Percentiles rank a stretch among this genome's conserved stretches.
These are phyloP conservation scores for Uromyces viciae-fabae DNA, from an alignment of 1,284 basidiomycete genomes.

Conservation along the genomic window DNA sequence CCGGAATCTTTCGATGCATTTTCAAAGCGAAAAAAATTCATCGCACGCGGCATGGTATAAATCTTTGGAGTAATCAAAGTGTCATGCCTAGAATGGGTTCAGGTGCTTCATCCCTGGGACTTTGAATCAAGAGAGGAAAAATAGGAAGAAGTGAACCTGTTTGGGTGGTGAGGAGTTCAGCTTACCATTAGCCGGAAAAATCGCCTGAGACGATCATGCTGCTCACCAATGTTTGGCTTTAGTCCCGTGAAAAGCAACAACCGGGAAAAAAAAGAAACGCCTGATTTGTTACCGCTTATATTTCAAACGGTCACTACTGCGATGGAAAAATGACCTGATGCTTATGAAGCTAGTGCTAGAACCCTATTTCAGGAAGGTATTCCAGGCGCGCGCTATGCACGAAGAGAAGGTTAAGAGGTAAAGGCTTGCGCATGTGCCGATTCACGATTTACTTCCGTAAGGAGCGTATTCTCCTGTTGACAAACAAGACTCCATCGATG, in stretches of 20 bases:
- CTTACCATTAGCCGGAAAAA: neutral
- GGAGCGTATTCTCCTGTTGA: conserved; percentile 9
- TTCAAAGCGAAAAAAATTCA: conserved; percentile 31
- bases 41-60: conserved; percentile 31
- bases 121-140: conserved; percentile 7
- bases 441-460: conserved; percentile 1
- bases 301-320: neutral
- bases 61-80: conserved; percentile 11
- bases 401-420: neutral
- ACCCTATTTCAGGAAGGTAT: conserved; percentile 16
- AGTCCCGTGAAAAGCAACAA: neutral
- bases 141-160: neutral
- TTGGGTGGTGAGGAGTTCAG: conserved; percentile 28
- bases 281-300: conserved; percentile 15
- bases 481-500: neutral
- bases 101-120: neutral
- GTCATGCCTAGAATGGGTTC: conserved; percentile 16
- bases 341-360: conserved; percentile 6
- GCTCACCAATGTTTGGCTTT: conserved; percentile 20
- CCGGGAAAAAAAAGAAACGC: conserved; percentile 1
- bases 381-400: too few relatives aligned
- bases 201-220: conserved; percentile 1
- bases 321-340: neutral
- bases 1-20: conserved; percentile 37
- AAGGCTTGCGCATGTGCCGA: neutral